Evolutionary conservation across 306 rosid species (phyloP).

Genomic region (Ceratonia siliqua): DNA sequence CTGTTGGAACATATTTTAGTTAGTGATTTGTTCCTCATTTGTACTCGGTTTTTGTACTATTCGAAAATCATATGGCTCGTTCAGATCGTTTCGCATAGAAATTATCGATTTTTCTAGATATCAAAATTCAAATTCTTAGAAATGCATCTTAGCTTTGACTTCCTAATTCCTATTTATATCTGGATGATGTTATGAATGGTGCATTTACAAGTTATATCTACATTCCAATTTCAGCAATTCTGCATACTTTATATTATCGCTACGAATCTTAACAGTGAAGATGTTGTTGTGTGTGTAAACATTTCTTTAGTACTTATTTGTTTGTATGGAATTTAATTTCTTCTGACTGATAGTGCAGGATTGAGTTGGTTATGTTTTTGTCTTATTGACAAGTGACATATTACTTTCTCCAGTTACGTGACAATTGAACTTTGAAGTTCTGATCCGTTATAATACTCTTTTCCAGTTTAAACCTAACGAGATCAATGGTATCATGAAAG

Average conservation of each 20-base stretch:
- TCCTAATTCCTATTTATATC: not conserved
- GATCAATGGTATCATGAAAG: constrained; percentile 67
- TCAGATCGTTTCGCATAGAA: not conserved
- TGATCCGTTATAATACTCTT: constrained; percentile 7
- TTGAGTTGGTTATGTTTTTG: not conserved
- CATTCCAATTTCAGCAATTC: not conserved
- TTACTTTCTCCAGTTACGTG: not conserved
- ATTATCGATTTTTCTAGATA: not conserved
- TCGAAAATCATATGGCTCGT: not conserved
- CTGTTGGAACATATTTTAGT: not conserved
- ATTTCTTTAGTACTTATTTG: not conserved
- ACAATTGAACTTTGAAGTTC: not conserved
- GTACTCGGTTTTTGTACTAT: not conserved
- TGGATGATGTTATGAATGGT: not conserved
- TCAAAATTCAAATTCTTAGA: not conserved
- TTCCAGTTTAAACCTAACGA: constrained; percentile 68
- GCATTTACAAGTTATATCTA: not conserved
- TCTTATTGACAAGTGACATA: not conserved
- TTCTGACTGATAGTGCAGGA: not conserved
- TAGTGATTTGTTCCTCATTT: not conserved
- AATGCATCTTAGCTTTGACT: not conserved
- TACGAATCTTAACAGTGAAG: not conserved
- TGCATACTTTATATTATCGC: not conserved
- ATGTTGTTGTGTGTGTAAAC: not conserved
- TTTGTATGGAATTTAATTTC: not conserved